These are phyloP conservation scores for Trichoderma asperelloides DNA, from an alignment of 495 filamentous ascomycete species.

Conservation along the genomic window DNA sequence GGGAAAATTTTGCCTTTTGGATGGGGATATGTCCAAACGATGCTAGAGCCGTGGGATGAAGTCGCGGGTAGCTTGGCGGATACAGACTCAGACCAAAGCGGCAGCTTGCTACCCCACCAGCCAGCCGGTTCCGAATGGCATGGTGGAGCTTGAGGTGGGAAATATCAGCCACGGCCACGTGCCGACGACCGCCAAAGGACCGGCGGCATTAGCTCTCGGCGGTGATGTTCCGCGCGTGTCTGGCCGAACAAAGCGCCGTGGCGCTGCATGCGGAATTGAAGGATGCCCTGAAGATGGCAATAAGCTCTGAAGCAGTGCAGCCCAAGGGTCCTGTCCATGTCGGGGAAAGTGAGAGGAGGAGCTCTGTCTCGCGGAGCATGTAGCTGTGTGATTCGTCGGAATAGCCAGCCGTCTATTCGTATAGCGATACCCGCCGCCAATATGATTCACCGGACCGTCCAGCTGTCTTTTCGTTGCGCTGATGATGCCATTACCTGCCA, in stretches of 20 bases:
- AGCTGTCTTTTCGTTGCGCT: too few relatives aligned
- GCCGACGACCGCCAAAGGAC: neutral
- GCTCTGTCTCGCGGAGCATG: neutral
- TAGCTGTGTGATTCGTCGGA: neutral
- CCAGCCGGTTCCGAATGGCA: neutral
- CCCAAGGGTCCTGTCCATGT: neutral
- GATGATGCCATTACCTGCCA: too few relatives aligned
- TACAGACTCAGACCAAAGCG: neutral
- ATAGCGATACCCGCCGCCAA: too few relatives aligned
- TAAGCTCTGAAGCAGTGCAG: neutral
- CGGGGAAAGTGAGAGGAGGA: neutral
- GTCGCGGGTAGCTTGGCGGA: neutral
- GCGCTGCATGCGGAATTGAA: neutral
- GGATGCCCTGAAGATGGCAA: neutral
- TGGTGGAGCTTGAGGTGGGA: neutral
- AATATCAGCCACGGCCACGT: neutral
- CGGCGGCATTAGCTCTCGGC: neutral
- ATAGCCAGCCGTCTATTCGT: neutral
- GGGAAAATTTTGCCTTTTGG: neutral
- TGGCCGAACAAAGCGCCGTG: slow-evolving; percentile 1
- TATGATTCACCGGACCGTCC: too few relatives aligned
- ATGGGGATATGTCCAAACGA: neutral
- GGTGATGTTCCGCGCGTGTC: neutral
- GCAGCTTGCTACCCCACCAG: neutral
- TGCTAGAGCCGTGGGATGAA: neutral